Conservation (phyloP, 2,329 filamentous ascomycete species). For the Fusarium siculi region DNA sequence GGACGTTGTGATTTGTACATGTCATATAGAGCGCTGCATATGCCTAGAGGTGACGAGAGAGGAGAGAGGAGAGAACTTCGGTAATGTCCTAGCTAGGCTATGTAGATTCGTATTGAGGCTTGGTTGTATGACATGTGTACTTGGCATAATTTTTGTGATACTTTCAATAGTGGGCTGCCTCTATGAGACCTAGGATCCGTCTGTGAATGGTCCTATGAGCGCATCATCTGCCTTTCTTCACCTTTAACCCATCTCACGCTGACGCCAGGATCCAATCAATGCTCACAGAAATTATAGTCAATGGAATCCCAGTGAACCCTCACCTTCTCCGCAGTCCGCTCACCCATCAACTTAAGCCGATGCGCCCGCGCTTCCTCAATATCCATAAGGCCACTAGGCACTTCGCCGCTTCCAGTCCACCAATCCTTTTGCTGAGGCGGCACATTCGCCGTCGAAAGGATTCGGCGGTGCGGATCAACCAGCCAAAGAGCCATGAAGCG, state of each 20-base stretch:
- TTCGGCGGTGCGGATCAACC: neutral
- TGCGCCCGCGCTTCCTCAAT: neutral
- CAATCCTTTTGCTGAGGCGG: neutral
- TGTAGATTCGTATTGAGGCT: neutral
- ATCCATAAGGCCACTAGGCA: neutral
- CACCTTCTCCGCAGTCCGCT: neutral
- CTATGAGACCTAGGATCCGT: fast-evolving
- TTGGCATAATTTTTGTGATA: neutral
- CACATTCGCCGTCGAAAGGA: neutral
- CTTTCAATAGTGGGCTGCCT: neutral
- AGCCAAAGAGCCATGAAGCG: conserved; percentile 1
- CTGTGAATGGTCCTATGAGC: fast-evolving
- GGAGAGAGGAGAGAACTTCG: neutral
- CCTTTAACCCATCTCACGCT: fast-evolving
- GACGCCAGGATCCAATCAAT: neutral
- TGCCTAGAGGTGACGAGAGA: neutral
- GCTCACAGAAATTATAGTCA: neutral
- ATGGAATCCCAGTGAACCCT: neutral
- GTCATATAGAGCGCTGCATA: neutral
- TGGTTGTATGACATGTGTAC: neutral
- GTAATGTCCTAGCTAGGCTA: neutral
- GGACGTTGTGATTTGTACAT: neutral
- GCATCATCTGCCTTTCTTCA: neutral
- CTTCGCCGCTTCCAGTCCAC: neutral
- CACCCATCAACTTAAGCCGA: neutral